Evolutionary conservation across 1,139 yeast species (phyloP).

Genomic region (Barnettozyma hawaiiensis): DNA sequence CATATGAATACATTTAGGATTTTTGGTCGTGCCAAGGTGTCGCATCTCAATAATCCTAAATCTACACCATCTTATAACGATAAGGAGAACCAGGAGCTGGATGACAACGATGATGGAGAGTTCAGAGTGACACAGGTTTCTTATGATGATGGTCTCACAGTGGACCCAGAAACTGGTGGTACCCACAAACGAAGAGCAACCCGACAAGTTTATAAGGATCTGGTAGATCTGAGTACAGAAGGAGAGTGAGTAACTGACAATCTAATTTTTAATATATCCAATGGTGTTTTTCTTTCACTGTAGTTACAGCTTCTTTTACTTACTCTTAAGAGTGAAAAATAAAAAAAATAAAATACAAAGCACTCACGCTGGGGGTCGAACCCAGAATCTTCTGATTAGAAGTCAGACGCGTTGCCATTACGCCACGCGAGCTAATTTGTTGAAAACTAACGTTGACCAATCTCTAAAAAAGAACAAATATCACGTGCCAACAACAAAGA

Average conservation of each 20-base stretch:
- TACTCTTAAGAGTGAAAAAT: too few relatives aligned
- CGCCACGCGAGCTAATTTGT: constrained; percentile 13
- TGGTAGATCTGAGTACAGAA: constrained; percentile 1
- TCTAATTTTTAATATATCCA: not conserved
- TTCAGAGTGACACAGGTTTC: constrained; percentile 11
- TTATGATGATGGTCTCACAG: constrained; percentile 4
- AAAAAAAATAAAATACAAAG: too few relatives aligned
- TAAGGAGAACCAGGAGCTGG: constrained; percentile 3
- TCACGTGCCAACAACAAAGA: too few relatives aligned
- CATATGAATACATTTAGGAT: constrained; percentile 27
- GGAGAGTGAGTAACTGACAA: not conserved
- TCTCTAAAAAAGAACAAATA: not conserved
- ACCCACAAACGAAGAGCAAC: constrained; percentile 4
- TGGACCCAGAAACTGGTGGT: not conserved
- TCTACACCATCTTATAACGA: not conserved
- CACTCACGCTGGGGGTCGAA: constrained; percentile 57
- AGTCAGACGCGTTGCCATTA: constrained; percentile 18
- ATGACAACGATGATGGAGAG: constrained; percentile 7
- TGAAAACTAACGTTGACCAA: not conserved
- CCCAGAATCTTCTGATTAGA: constrained; percentile 51
- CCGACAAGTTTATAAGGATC: constrained; percentile 4
- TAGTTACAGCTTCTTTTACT: too few relatives aligned
- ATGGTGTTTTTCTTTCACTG: too few relatives aligned
- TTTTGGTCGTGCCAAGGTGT: constrained; percentile 33
- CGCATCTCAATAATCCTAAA: constrained; percentile 26